Base-by-base conservation (phyloP, 345 rosid genomes). In the Salix suchowensis region DNA sequence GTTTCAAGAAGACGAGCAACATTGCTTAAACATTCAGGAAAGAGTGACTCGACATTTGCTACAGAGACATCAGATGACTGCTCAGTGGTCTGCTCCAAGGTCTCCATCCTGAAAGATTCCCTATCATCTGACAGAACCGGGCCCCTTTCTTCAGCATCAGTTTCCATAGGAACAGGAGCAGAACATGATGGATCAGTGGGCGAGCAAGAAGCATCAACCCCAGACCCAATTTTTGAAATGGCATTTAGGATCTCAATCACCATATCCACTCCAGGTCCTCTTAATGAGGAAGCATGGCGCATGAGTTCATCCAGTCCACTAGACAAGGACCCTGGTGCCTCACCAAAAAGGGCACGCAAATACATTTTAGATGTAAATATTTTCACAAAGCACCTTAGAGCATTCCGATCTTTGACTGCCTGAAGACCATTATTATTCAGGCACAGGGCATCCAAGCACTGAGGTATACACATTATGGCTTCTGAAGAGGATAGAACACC, bases 381-480 rank as follows among this genome's bases (percentile, higher is more conserved):
- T 84, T 91, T 93, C 75, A 95, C 93, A 85, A 95, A 93, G 83
- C 96, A 93, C 81, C 91, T 88, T 88, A 95, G 83, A 52, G 98
- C 91, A 84, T 88, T 91, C 46, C 88, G 85, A 81, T 95, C 98
- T 86, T 84, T 89, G 72, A 95, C 97, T 55, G 96, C 94, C 85
- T 88, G 93, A 82, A 93, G 97, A 58, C 98, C 98, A 71, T 85
- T 91, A 78, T 83, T 85, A 82, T 93, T 95, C 70, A 93, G 89
- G 84, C 98, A 95, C 79, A 95, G 86, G 32, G 98, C 98, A 88
- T 93, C 98, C 89, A 95, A 84, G 82, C 96, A 95, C 79, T 93
- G 98, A 67, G 98, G 98, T 86, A 93, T 91, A 88, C 98, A 93
- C 78, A 90, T 87, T 80, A 95, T 87, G 79, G 97, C 98, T 78